Evolutionary conservation across 805 yeast species (phyloP).

Genomic region (Ogataea trehaloabstinens): DNA sequence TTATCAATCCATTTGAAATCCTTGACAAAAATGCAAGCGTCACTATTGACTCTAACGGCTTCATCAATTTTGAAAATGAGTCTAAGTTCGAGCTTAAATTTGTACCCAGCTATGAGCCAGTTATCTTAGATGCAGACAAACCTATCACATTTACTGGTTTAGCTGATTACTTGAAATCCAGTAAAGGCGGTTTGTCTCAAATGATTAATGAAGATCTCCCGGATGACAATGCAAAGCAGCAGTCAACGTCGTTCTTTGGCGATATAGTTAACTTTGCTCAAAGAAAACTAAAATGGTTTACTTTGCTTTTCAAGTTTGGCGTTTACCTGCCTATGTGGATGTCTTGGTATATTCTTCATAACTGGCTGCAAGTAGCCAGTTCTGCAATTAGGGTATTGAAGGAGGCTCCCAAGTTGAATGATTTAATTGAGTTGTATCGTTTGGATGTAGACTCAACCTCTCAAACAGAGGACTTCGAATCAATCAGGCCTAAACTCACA

Average conservation of each 20-base stretch:
- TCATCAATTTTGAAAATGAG: slow-evolving; percentile 38
- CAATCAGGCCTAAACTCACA: slow-evolving; percentile 22
- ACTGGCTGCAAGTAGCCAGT: slow-evolving; percentile 37
- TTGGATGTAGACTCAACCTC: slow-evolving; percentile 7
- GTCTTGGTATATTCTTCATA: slow-evolving; percentile 48
- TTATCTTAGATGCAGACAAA: slow-evolving; percentile 50
- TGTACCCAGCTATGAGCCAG: slow-evolving; percentile 53
- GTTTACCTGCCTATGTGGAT: slow-evolving; percentile 65
- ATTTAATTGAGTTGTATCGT: slow-evolving; percentile 18
- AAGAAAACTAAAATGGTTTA: slow-evolving; percentile 47
- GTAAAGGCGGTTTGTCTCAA: slow-evolving; percentile 13
- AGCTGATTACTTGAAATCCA: slow-evolving; percentile 10
- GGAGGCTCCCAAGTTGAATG: slow-evolving; percentile 27
- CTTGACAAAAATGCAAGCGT: slow-evolving; percentile 32
- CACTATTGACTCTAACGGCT: slow-evolving; percentile 41
- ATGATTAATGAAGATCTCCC: slow-evolving; percentile 21
- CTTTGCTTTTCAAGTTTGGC: slow-evolving; percentile 42
- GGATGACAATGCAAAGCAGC: slow-evolving; percentile 12
- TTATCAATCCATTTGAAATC: slow-evolving; percentile 55
- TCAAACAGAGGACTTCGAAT: slow-evolving; percentile 2
- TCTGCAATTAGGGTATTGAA: slow-evolving; percentile 29
- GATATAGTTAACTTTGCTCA: slow-evolving; percentile 13
- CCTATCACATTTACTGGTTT: slow-evolving; percentile 36
- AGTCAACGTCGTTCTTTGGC: slow-evolving; percentile 1
- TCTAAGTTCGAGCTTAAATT: slow-evolving; percentile 40